Conservation (phyloP, 257 asterid species). For the Gynochthodes officinalis region DNA sequence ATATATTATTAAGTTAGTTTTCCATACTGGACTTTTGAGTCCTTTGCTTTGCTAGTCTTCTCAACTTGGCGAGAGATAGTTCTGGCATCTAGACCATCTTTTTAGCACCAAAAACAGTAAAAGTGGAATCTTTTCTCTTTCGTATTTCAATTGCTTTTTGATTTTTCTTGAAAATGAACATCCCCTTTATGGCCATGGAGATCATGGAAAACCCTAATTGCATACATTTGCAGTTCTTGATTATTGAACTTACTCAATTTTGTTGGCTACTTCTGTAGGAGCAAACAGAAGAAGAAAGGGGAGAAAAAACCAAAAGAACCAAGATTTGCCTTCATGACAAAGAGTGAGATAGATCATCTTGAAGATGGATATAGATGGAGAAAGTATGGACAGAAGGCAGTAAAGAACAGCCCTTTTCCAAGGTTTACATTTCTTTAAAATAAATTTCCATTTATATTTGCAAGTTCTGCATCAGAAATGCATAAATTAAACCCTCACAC, state of each 20-base stretch:
- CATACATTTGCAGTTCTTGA: background rate
- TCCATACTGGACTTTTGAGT: slow-evolving; percentile 28
- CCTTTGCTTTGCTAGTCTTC: slow-evolving; percentile 9
- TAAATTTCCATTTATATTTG: background rate
- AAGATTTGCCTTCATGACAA: slow-evolving; percentile 74
- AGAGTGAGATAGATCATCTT: slow-evolving; percentile 72
- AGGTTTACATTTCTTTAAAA: slow-evolving; percentile 40
- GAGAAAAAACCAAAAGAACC: slow-evolving; percentile 57
- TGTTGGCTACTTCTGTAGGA: slow-evolving; percentile 20
- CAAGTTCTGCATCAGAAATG: background rate
- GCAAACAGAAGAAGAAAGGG: slow-evolving; percentile 43
- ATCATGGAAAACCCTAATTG: slow-evolving; percentile 19
- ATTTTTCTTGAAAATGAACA: background rate
- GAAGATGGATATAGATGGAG: slow-evolving; percentile 95
- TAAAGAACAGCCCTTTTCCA: slow-evolving; percentile 81
- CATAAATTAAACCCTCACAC: background rate
- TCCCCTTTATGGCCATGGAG: slow-evolving; percentile 5
- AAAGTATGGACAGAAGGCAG: slow-evolving; percentile 85
- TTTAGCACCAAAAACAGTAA: slow-evolving; percentile 8
- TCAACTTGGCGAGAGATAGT: background rate
- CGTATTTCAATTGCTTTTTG: background rate
- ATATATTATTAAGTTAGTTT: background rate
- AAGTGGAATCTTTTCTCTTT: background rate
- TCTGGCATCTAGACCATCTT: slow-evolving; percentile 7
- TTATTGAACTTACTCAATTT: background rate